A percentile compares a stretch with the other conserved stretches of the same genome.
phyloP scores from a whole-genome alignment of 1,139 yeast species.

The Casaregolazyma suthepensis region DNA sequence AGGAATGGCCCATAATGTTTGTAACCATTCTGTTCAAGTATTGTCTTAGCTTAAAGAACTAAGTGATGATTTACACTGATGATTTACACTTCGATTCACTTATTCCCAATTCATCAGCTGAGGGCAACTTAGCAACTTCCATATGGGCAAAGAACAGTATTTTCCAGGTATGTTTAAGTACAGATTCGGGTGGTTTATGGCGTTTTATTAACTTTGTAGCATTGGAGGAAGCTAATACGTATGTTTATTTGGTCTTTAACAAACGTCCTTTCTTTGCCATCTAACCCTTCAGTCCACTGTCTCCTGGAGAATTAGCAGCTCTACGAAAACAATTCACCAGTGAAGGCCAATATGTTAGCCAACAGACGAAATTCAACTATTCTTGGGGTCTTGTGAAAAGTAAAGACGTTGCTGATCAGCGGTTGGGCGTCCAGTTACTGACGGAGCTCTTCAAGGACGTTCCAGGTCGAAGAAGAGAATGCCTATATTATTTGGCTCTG shows the following conservation, averaged over 20 bases:
- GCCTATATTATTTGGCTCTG: constrained; percentile 78
- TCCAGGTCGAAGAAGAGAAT: constrained; percentile 81
- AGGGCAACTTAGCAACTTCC: background rate
- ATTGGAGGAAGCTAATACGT: constrained; percentile 31
- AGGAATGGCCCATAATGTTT: constrained; percentile 37
- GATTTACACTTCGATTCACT: too few relatives aligned
- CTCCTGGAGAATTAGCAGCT: constrained; percentile 67
- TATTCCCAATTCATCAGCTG: background rate
- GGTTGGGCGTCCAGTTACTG: constrained; percentile 71
- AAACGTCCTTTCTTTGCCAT: background rate
- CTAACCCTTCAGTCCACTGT: constrained; percentile 46
- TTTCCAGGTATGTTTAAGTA: constrained; percentile 5
- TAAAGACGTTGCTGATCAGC: constrained; percentile 51
- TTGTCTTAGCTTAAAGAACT: too few relatives aligned
- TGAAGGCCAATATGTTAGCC: constrained; percentile 73
- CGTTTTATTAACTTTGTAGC: constrained; percentile 18
- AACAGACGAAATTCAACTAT: constrained; percentile 84
- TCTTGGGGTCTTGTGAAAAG: constrained; percentile 95
- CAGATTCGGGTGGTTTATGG: background rate
- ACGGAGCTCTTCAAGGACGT: constrained; percentile 70
- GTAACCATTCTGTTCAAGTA: constrained; percentile 30
- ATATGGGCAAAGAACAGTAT: constrained; percentile 6
- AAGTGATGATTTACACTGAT: too few relatives aligned
- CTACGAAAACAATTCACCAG: constrained; percentile 71
- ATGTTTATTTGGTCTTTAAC: constrained; percentile 14